Evolutionary conservation across 306 rosid species (phyloP), one percentile per base, ranked within the genome.

Genomic region (Acmispon strigosus): DNA sequence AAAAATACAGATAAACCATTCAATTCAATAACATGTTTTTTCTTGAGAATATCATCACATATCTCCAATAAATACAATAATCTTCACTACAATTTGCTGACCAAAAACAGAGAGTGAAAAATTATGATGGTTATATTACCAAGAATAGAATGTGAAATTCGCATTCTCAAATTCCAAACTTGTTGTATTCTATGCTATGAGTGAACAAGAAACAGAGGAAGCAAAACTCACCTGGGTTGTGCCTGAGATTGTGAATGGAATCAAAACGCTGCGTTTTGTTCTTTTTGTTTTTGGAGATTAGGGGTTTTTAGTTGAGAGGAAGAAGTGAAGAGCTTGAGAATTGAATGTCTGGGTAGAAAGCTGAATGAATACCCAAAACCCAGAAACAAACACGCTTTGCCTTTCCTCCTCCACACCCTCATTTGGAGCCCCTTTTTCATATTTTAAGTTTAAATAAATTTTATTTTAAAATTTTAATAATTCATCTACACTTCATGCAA

Each of bases 211-310:
- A 66, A 71, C 3, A 16, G 36, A 5, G 6, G 8, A 16, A 51
- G 56, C n/a, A 24, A 60, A 76, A 60, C 36, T 81, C 18, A 76
- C 78, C 70, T 47, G 65, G 59, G 65, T 8, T 63, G 45, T 75
- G 45, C 7, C 49, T 17, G 74, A 63, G 19, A 76, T 3, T 71
- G 45, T 47, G 72, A 24, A 52, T 44, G 24, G 48, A 80, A 66
- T 37, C 15, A 44, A 76, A 72, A 76, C 58, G 72, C 73, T 3
- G 76, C 37, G 63, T 52, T 57, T 75, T 8, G 2, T 22, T 3
- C 3, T 22, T 22, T 27, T 27, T 2, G 3, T 27, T 49, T 9
- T 14, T 43, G 10, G 55, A 3, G 10, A 58, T 32, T 66, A 50
- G 75, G 75, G 66, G 45, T 62, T 62, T 9, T 32, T 32, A 42